Base-by-base conservation (phyloP, 805 yeast genomes). In the Metschnikowia rubicola region DNA sequence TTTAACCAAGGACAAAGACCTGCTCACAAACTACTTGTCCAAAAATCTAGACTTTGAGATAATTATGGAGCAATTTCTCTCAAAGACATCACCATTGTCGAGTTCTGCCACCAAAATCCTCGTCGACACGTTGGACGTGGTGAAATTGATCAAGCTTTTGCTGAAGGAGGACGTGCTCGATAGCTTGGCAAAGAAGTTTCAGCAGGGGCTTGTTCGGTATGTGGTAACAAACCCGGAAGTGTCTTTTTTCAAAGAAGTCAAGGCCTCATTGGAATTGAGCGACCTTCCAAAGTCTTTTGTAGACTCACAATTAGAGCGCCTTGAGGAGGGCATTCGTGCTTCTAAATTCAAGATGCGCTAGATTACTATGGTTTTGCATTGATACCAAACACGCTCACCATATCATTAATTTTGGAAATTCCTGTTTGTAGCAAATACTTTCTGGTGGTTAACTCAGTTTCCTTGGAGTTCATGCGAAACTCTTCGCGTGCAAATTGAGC, bases 361-460 rank as follows among this genome's bases (percentile, higher is more conserved):
- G 35, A n/a, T 10, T 10, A 7, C 30, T 37, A 47, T 19, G 48
- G 33, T 15, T 36, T 45, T 26, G 47, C 39, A 32, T 50, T 46
- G 42, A 59, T 46, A 9, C 66, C 67, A 44, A 60, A 48, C 39
- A 59, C 48, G 8, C 41, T 51, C 21, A 58, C 48, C 64, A 62
- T 61, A 13, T 59, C 62, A 35, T 60, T 56, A 29, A 63, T 57
- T 29, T 56, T 53, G 13, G 55, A 53, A 8, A 66, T 59, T 1
- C 76, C 77, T 26, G 58, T 54, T 37, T 58, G 65, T 44, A 71
- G 61, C 50, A 72, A 57, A 51, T 72, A 72, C 47, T 63, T 65
- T 43, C 75, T 53, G 37, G 71, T 71, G 15, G 57, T 55, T 30
- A 72, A 56, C 39, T 70, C 71, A 28, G 64, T 61, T 37, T 52